Evolutionary conservation across 345 rosid species (phyloP).

Genomic region (Noccaea caerulescens): DNA sequence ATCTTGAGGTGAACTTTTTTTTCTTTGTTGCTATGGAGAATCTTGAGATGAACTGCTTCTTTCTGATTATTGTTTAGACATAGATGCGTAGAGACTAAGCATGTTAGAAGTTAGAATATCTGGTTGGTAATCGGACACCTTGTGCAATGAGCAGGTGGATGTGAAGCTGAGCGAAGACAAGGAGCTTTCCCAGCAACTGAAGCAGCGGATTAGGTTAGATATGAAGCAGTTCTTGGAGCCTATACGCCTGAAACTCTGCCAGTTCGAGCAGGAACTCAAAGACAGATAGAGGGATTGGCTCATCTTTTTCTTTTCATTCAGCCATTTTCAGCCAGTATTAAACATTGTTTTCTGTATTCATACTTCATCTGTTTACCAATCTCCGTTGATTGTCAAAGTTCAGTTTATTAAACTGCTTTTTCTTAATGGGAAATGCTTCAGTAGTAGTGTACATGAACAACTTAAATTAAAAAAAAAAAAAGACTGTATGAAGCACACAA

Average conservation of each 20-base stretch:
- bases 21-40: too few species aligned
- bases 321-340: background rate
- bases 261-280: slow-evolving; percentile 85
- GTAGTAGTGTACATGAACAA: background rate
- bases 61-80: too few species aligned
- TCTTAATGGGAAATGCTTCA: background rate
- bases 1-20: slow-evolving; percentile 66
- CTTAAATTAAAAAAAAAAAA: background rate
- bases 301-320: background rate
- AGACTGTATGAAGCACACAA: slow-evolving; percentile 3
- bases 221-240: slow-evolving; percentile 75
- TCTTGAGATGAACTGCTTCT: too few species aligned
- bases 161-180: slow-evolving; percentile 63
- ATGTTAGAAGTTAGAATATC: background rate
- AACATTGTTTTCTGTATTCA: slow-evolving; percentile 22
- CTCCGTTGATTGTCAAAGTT: slow-evolving; percentile 15
- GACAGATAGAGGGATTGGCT: slow-evolving; percentile 52
- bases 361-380: slow-evolving; percentile 14
- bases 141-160: slow-evolving; percentile 52
- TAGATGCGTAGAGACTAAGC: background rate
- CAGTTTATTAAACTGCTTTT: background rate
- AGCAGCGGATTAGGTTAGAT: slow-evolving; percentile 54
- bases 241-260: slow-evolving; percentile 65
- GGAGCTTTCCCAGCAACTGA: slow-evolving; percentile 61
- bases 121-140: slow-evolving; percentile 16